phyloP scores from a whole-genome alignment of 768 basidiomycete genomes.

The Xerocomellus dryophilus region DNA sequence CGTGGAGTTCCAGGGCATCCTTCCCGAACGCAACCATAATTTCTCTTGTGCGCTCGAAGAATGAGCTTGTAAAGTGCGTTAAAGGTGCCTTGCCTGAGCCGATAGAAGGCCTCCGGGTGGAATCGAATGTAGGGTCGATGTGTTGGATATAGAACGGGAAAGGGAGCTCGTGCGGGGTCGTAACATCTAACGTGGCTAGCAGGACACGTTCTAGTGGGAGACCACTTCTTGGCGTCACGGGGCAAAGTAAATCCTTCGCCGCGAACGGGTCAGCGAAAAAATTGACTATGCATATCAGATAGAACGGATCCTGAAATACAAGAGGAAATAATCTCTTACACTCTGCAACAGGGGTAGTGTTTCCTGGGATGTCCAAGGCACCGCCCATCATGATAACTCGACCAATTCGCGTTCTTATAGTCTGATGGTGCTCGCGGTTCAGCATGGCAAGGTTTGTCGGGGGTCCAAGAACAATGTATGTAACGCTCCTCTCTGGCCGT shows the following conservation, averaged over 20 bases:
- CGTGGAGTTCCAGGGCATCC: constrained; percentile 88
- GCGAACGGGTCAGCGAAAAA: constrained; percentile 88
- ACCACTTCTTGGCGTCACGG: constrained; percentile 36
- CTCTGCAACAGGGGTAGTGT: constrained; percentile 77
- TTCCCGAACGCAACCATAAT: constrained; percentile 79
- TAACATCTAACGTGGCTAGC: constrained; percentile 78
- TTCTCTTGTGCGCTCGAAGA: constrained; percentile 70
- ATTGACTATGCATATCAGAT: constrained; percentile 53
- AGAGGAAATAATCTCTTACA: constrained; percentile 46
- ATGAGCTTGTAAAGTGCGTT: constrained; percentile 73
- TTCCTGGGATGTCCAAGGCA: constrained; percentile 87
- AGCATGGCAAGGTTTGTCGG: constrained; percentile 77
- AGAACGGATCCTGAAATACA: background rate
- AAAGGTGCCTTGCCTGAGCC: constrained; percentile 53
- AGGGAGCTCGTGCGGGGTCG: constrained; percentile 73
- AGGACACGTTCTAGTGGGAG: constrained; percentile 67
- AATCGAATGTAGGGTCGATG: constrained; percentile 63
- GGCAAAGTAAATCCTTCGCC: constrained; percentile 62
- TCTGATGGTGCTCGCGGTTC: constrained; percentile 50
- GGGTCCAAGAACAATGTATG: constrained; percentile 73
- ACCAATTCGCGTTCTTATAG: constrained; percentile 58
- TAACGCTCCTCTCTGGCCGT: constrained; percentile 50
- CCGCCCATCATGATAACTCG: constrained; percentile 93
- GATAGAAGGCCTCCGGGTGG: constrained; percentile 46
- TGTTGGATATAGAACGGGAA: constrained; percentile 57